Evolutionary conservation across 2,329 filamentous ascomycete genomes (phyloP), one percentile per base, ranked within the genome.

Genomic region (Lecanicillium sp.): DNA sequence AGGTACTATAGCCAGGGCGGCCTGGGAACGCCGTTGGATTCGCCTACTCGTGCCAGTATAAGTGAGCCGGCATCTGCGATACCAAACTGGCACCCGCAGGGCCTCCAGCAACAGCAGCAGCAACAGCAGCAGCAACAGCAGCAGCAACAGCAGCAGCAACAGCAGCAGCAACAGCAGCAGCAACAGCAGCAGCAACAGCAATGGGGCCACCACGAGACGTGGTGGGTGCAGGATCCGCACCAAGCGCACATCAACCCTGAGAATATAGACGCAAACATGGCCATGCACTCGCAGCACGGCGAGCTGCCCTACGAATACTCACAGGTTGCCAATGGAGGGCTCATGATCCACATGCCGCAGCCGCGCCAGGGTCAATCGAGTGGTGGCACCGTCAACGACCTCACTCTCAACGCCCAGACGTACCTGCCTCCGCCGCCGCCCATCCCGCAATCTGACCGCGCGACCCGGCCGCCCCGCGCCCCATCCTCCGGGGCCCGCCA

Each of bases 301-400:
- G 36, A 42, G 36, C 36, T 42, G 15, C 40, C 40, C 20, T 42
- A 42, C 28, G 40, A 42, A 25, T 36, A 28, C 19, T 14, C 34
- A 4, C 22, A 28, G 13, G 41, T 59, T 43, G 49, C 58, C 17
- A 46, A 49, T 11, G 47, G 53, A 18, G 68, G 68, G 2, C 65
- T 75, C 42, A 69, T 72, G 66, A 71, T 76, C 42, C 68, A 74
- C 47, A 71, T 73, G 69, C 70, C 69, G 14, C 69, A 71, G 42
- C 62, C 68, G 4, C 66, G 57, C 1, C 44, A 52, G 5, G 54
- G 59, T 0, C 55, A 58, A 19, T 56, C 64, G 5, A 53, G 61
- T 11, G 54, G 64, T 5, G 53, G 61, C 12, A 54, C 66, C 17
- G 53, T 66, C 34, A 53, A 54, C 44, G 58, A 58, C 25, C 39